Evolutionary conservation across 2,329 filamentous ascomycete species (phyloP).

Genomic region (Exophiala sideris): DNA sequence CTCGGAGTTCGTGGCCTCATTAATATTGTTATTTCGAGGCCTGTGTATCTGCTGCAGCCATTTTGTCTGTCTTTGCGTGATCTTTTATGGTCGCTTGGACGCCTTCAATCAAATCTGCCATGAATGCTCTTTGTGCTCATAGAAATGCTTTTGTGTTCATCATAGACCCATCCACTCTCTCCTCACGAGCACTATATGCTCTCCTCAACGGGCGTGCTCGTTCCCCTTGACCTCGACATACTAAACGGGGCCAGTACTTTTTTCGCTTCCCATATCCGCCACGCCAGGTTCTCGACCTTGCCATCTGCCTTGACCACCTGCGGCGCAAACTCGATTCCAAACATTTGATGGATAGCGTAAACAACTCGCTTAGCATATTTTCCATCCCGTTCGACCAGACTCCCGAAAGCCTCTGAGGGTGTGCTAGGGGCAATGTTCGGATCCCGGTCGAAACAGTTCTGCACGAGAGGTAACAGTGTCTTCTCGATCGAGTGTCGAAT

Average conservation of each 20-base stretch:
- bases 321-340: conserved; percentile 91
- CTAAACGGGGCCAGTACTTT: conserved; percentile 78
- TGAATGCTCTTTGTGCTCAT: background rate
- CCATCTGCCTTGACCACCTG: conserved; percentile 91
- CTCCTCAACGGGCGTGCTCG: conserved; percentile 52
- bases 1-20: too few species aligned
- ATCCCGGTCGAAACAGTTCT: conserved; percentile 89
- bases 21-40: too few species aligned
- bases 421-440: conserved; percentile 82
- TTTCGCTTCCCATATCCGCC: conserved; percentile 94
- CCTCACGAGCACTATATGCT: background rate
- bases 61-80: too few species aligned
- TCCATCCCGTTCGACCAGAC: conserved; percentile 76
- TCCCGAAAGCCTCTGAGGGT: conserved; percentile 78
- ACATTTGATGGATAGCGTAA: conserved; percentile 92
- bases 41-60: too few species aligned
- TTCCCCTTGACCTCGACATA: conserved; percentile 64
- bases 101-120: background rate
- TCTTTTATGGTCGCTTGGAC: background rate
- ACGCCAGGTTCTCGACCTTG: conserved; percentile 83
- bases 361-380: conserved; percentile 89
- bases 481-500: conserved; percentile 70
- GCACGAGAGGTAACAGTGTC: conserved; percentile 75
- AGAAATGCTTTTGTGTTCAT: background rate
- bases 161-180: background rate